Base-by-base conservation (phyloP, 345 rosid species). In the Rhodomyrtus tomentosa region DNA sequence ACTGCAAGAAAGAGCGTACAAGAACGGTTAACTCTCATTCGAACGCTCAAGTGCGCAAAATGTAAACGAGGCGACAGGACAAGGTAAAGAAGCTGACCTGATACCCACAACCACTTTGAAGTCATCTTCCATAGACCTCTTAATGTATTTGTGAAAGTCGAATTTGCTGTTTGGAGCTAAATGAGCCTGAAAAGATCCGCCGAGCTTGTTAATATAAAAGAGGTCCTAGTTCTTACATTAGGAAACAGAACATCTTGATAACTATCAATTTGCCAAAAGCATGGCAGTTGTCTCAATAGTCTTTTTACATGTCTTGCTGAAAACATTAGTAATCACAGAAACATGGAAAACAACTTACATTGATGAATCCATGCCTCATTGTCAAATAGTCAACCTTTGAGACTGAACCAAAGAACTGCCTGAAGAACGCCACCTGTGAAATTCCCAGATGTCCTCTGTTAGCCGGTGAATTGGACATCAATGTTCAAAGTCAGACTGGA, bases 91-190 rank as follows among this genome's bases (percentile, higher is more conserved):
- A 27, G n/a, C 80, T 32, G 59, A 91, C 93, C 93, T 91, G 86
- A 91, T 90, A 27, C 92, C 93, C 25, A 91, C 92, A 3, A 91
- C 93, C 81, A 87, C 92, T 83, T 91, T 91, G 89, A 91, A 91
- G 83, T 91, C 93, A 86, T 91, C 93, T 84, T 91, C 93, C 85
- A 91, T 79, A 42, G 92, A 91, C 87, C 93, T 89, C 24, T 90
- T 91, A 4, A 91, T 89, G 80, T 91, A 91, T 62, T 86, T 89
- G 79, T 89, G 92, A 88, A 91, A 91, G 87, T 91, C 83, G 40
- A 91, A 91, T 81, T 84, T 89, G 86, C 91, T 91, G 85, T 85
- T 86, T 40, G 93, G 93, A 10, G 90, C 89, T 80, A 91, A 88
- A 86, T 91, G 93, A 14, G 92, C 93, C 93, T 91, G 88, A 72